A percentile compares a stretch with the other conserved stretches of the same genome.
These are phyloP conservation scores for Eustoma russellianum DNA, from an alignment of 257 asterid genomes.

Conservation along the genomic window DNA sequence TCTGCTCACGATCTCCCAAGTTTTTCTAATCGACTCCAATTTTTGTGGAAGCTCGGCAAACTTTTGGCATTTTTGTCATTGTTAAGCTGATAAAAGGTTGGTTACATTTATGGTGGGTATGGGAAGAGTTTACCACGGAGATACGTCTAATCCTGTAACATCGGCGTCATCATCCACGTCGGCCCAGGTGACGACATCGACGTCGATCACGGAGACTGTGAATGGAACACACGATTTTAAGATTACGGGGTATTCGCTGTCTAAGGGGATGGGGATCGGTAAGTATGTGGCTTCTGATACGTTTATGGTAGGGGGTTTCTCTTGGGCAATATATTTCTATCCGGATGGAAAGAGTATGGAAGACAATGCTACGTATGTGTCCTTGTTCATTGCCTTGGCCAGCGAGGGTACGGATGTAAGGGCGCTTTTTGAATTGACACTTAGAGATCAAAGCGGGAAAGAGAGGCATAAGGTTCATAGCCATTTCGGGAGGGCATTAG, in stretches of 20 bases:
- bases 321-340: conserved; percentile 90
- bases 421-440: conserved; percentile 85
- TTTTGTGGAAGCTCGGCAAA: background rate
- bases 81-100: no score
- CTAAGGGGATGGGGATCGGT: conserved; percentile 86
- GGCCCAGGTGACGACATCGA: conserved; percentile 59
- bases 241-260: conserved; percentile 73
- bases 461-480: conserved; percentile 91
- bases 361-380: conserved; percentile 76
- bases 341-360: conserved; percentile 92
- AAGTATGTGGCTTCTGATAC: conserved; percentile 75
- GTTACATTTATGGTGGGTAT: conserved; percentile 30
- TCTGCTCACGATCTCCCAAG: conserved; percentile 13
- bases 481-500: conserved; percentile 92
- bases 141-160: conserved; percentile 37
- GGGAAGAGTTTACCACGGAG: conserved; percentile 59
- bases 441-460: conserved; percentile 86
- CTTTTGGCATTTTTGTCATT: background rate
- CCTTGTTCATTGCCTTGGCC: conserved; percentile 75
- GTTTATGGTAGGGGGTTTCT: conserved; percentile 80
- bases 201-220: conserved; percentile 69
- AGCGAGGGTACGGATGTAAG: conserved; percentile 83
- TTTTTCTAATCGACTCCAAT: background rate
- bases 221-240: conserved; percentile 79
- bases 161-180: conserved; percentile 33